Conservation (phyloP, 2,329 filamentous ascomycete species). For the Cladophialophora immunda region DNA sequence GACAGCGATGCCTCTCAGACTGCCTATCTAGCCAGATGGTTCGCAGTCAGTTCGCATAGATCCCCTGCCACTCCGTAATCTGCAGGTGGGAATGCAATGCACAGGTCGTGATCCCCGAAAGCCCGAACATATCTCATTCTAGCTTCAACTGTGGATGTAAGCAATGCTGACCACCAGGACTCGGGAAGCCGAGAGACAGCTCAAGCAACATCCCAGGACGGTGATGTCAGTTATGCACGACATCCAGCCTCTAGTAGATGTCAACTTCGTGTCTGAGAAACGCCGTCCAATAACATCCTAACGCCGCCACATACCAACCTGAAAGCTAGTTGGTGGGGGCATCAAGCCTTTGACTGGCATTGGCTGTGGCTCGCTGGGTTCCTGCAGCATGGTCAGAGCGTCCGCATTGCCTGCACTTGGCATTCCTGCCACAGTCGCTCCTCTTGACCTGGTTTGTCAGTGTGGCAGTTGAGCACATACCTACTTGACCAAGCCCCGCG, state of each 20-base stretch:
- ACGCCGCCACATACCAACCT: constrained; percentile 13
- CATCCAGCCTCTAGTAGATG: neutral
- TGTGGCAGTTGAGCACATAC: constrained; percentile 19
- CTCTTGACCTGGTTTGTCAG: constrained; percentile 9
- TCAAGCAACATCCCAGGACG: constrained; percentile 11
- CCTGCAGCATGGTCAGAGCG: constrained; percentile 28
- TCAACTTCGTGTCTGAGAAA: neutral
- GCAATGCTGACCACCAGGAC: neutral
- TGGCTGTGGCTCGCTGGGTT: constrained; percentile 14
- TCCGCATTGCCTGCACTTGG: constrained; percentile 11
- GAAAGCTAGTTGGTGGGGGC: constrained; percentile 9
- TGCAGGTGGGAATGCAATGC: constrained; percentile 10
- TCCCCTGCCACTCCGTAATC: neutral
- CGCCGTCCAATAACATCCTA: neutral
- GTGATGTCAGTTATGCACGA: constrained; percentile 14
- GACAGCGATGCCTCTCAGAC: neutral
- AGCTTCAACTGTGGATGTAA: neutral
- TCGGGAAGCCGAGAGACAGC: neutral
- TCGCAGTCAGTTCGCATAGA: constrained; percentile 25
- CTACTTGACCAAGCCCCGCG: neutral
- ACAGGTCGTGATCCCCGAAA: constrained; percentile 3
- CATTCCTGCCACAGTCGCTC: constrained; percentile 8
- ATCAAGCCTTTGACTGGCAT: neutral
- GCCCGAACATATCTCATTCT: neutral
- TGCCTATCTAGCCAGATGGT: neutral